Evolutionary conservation across 2,329 filamentous ascomycete genomes (phyloP), one percentile per base, ranked within the genome.

Genomic region (Stemphylium lycopersici): DNA sequence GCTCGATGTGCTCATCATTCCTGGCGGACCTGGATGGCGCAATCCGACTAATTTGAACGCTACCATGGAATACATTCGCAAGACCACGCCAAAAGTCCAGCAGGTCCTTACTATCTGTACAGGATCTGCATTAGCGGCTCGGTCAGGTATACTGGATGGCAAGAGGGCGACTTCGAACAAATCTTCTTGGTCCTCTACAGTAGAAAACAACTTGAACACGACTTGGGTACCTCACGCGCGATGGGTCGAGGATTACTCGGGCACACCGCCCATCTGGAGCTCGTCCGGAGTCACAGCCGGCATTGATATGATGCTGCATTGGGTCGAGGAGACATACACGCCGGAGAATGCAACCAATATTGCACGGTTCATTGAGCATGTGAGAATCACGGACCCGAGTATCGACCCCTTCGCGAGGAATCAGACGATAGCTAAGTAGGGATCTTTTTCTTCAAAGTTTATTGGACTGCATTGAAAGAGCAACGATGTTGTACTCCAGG

Each of bases 51-150:
- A 70, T 3, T 37, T 66, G 31, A 65, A 67, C 1, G 55, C 68
- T 3, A 74, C 79, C 1, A 68, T 82, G 4, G 72, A 79, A 0
- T 87, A 80, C 52, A 76, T 86, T 42, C 61, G 68, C n/a, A 68
- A 74, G 2, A 71, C 72, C 6, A 83, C 78, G 58, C 81, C 83
- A 0, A 58, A 65, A 3, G 71, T 87, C 16, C 73, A 82, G 56
- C 81, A 84, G 50, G 67, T 89, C 15, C 78, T 90, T 39, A 87
- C 85, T 0, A 80, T 90, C 3, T 90, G 87, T 69, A 90, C 85
- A 1, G 87, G 87, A 0, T 78, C 84, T 0, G 80, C 80, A 1
- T 68, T 88, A 2, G 81, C 82, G 0, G 87, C 86, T 0, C 74
- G 77, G 24, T 75, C 86, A 0, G 87, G 87, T 0, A 73, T 89